Percentiles rank a stretch among this genome's conserved stretches.
Conservation (phyloP, 2,329 filamentous ascomycete genomes). For the Fusarium brachygibbosum region DNA sequence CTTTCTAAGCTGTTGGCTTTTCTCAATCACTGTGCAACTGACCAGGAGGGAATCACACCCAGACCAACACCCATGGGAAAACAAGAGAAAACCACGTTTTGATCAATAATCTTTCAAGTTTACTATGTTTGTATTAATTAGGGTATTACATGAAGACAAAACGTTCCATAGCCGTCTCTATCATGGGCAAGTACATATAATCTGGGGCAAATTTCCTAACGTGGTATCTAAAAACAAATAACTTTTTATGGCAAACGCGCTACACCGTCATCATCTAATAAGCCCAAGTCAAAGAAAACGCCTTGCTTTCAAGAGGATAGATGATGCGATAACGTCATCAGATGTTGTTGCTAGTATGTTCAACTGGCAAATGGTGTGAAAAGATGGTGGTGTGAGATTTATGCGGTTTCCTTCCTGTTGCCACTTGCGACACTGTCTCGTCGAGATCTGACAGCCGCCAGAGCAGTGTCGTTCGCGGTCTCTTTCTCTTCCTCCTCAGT, state of each 20-base stretch:
- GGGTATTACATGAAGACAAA: slow-evolving; percentile 27
- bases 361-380: slow-evolving; percentile 1
- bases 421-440: slow-evolving; percentile 36
- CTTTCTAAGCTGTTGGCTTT: no score
- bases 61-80: no score
- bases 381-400: background rate
- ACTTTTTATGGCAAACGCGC: slow-evolving; percentile 23
- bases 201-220: slow-evolving; percentile 9
- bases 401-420: slow-evolving; percentile 44
- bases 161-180: slow-evolving; percentile 18
- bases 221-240: slow-evolving; percentile 28
- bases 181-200: slow-evolving; percentile 17
- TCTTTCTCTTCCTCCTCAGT: slow-evolving; percentile 42
- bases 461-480: slow-evolving; percentile 36
- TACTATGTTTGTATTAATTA: slow-evolving; percentile 24
- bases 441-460: slow-evolving; percentile 41
- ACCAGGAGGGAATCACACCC: no score
- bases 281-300: slow-evolving; percentile 29
- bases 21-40: no score
- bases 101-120: background rate
- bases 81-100: background rate
- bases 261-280: slow-evolving; percentile 21
- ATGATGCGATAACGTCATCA: slow-evolving; percentile 7
- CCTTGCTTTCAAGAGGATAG: slow-evolving; percentile 14
- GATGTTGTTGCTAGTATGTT: background rate